Conservation (phyloP, 108 stramenopile species). For the Skeletonema tropicum region DNA sequence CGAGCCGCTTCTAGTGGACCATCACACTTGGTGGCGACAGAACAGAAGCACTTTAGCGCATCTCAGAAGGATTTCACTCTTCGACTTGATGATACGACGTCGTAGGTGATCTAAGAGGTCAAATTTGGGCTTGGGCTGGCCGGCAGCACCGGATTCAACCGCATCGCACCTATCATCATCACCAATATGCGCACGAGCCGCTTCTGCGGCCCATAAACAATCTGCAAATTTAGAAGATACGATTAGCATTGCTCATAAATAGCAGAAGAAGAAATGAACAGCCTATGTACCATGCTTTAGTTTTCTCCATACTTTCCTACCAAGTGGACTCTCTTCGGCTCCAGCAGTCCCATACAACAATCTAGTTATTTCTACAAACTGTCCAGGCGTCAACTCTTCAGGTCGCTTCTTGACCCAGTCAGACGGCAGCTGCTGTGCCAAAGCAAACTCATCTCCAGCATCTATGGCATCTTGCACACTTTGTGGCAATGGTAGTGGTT, state of each 20-base stretch:
- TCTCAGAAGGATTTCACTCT: no score
- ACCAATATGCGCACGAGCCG: no score
- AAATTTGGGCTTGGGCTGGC: no score
- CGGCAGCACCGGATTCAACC: no score
- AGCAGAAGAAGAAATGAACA: neutral
- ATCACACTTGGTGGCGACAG: no score
- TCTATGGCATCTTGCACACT: slow-evolving; percentile 47
- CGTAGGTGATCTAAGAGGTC: no score
- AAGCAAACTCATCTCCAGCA: slow-evolving; percentile 74
- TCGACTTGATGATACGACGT: no score
- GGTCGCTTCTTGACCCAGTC: slow-evolving; percentile 91
- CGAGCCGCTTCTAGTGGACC: no score
- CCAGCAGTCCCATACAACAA: slow-evolving; percentile 64
- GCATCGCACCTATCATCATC: no score
- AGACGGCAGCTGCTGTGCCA: slow-evolving; percentile 68
- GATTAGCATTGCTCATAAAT: neutral
- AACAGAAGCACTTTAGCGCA: no score
- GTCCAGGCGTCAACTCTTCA: slow-evolving; percentile 90
- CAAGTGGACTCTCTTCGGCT: slow-evolving; percentile 45
- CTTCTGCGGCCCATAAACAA: no score
- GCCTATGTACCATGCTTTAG: slow-evolving; percentile 79
- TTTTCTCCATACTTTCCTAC: slow-evolving; percentile 90
- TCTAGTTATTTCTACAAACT: slow-evolving; percentile 93
- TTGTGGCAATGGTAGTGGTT: slow-evolving; percentile 67
- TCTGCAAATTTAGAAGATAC: no score